These are phyloP conservation scores for Stachybotrys elegans DNA, from an alignment of 2,329 filamentous ascomycete genomes.

Conservation along the genomic window DNA sequence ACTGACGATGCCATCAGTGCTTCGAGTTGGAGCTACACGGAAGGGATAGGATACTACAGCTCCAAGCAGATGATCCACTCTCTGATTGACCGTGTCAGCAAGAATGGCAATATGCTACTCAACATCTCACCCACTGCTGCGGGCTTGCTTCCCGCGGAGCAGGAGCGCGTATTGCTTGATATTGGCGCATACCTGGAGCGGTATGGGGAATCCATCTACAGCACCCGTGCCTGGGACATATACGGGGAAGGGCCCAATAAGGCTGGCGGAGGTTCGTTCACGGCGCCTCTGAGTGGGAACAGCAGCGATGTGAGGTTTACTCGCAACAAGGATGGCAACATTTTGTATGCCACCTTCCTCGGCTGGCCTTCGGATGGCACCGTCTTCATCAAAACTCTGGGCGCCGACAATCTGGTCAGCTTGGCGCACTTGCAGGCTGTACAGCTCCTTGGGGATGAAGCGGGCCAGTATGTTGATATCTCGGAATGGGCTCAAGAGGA, in stretches of 20 bases:
- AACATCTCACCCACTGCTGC: slow-evolving; percentile 1
- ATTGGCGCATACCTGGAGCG: slow-evolving; percentile 8
- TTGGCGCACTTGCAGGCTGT: slow-evolving; percentile 2
- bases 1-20: slow-evolving; percentile 13
- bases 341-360: slow-evolving; percentile 8
- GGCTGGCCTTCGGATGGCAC: slow-evolving; percentile 8
- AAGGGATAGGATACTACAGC: slow-evolving; percentile 11
- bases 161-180: slow-evolving; percentile 6
- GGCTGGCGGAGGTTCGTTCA: slow-evolving; percentile 10
- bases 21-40: slow-evolving; percentile 11
- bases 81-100: background rate
- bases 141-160: slow-evolving; percentile 4
- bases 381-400: slow-evolving; percentile 6
- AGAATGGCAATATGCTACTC: slow-evolving; percentile 2
- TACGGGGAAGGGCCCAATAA: slow-evolving; percentile 11
- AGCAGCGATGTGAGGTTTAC: slow-evolving; percentile 11
- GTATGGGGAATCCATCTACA: slow-evolving; percentile 8
- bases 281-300: slow-evolving; percentile 8
- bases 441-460: slow-evolving; percentile 5
- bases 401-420: slow-evolving; percentile 4
- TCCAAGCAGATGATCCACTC: slow-evolving; percentile 6
- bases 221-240: slow-evolving; percentile 10
- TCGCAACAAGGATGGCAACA: slow-evolving; percentile 4
- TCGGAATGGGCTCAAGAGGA: slow-evolving; percentile 5
- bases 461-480: slow-evolving; percentile 5